Conservation (phyloP, 73 alveolate genomes). For the Tetrahymena borealis region DNA sequence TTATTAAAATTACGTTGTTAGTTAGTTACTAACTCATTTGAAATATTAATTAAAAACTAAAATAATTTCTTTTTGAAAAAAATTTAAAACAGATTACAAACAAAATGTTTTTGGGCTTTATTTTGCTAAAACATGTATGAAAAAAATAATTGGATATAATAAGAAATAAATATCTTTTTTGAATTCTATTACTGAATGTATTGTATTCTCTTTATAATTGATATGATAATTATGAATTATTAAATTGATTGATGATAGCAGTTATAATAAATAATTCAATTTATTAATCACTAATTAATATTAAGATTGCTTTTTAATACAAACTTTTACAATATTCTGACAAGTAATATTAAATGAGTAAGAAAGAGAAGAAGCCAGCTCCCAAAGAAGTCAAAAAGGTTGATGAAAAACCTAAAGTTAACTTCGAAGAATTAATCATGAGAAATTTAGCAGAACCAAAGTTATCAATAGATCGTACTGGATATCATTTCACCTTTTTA, state of each 20-base stretch:
- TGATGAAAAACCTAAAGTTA: slow-evolving; percentile 33
- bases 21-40: too few relatives aligned
- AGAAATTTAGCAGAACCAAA: slow-evolving; percentile 11
- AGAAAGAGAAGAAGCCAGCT: slow-evolving; percentile 16
- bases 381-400: slow-evolving; percentile 1
- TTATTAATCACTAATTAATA: background rate
- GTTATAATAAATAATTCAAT: background rate
- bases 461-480: slow-evolving; percentile 16
- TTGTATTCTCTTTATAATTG: background rate
- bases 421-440: slow-evolving; percentile 24
- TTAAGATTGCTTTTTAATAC: background rate
- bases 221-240: background rate
- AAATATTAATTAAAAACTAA: too few relatives aligned
- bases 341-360: slow-evolving; percentile 5
- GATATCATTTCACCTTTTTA: slow-evolving; percentile 19
- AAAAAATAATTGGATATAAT: background rate
- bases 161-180: background rate
- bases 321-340: background rate
- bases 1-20: too few relatives aligned
- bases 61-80: too few relatives aligned
- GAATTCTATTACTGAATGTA: background rate
- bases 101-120: too few relatives aligned
- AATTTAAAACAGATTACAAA: too few relatives aligned
- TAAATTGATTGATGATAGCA: background rate
- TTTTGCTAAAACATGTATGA: background rate